Base-by-base conservation (phyloP, 352 stramenopile species). In the Phytophthora crassamura region DNA sequence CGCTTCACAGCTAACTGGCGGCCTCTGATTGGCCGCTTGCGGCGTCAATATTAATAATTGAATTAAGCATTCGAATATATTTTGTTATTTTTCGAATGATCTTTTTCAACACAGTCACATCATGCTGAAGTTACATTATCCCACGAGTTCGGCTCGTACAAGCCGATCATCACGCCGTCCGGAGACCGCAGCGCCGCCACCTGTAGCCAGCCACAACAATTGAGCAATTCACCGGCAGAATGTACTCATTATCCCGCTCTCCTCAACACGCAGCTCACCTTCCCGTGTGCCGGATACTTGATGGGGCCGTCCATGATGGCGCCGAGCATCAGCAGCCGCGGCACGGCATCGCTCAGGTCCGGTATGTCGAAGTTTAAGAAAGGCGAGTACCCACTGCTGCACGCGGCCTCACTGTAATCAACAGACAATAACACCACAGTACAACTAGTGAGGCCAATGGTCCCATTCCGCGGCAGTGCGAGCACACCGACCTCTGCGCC, bases 281-380 rank as follows among this genome's bases (percentile, higher is more conserved):
- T 97, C 50, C 91, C 91, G 46, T 97, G 89, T 18, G 88, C 87
- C 7, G 91, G 91, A 76, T 97, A 97, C 72, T 97, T 97, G 74
- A 97, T 97, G 20, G 91, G 91, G 7, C 91, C 91, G 56, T 97
- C 91, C 79, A 97, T 94, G 53, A 90, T 91, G 15, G 85, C 90
- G 9, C 91, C 91, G 32, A 97, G 72, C 75, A 89, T 91, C 22
- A 97, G 73, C 50, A 97, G 70, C 57, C 88, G 75, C 51, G 89
- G 88, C 58, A 97, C 81, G 10, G 88, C 89, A 28, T 94, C 85
- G 64, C 92, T 89, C 58, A 97, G 80, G 61, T 97, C 89, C 36
- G 81, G 69, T 39, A 97, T 94, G 64, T 97, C 89, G 50, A 97
- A 97, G 61, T 94, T 96, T n/a, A 97, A 69, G 57, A 97, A 93